Conservation (phyloP, 305 asterid genomes). For the Vinca major region DNA sequence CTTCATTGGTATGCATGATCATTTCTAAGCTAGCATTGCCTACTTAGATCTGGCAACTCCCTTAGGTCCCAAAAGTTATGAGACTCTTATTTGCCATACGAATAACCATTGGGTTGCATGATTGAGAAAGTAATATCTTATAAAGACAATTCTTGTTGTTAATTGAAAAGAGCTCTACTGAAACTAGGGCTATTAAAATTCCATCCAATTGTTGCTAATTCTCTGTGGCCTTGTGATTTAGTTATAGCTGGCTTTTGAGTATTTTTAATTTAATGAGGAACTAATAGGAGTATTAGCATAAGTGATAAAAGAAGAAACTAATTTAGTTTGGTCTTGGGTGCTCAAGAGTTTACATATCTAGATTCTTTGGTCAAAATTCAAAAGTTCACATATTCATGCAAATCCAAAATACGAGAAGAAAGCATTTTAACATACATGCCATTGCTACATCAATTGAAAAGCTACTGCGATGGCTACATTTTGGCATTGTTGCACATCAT, state of each 20-base stretch:
- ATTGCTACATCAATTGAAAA: background rate
- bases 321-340: background rate
- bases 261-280: background rate
- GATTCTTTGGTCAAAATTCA: too few relatives aligned
- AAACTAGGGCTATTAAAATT: background rate
- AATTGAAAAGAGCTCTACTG: too few relatives aligned
- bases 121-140: background rate
- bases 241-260: background rate
- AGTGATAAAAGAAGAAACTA: background rate
- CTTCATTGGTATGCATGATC: conserved; percentile 43
- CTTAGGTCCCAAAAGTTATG: conserved; percentile 6
- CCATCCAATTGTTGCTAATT: background rate
- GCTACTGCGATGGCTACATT: background rate
- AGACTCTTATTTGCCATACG: background rate
- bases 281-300: background rate
- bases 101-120: background rate
- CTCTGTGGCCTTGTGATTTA: background rate
- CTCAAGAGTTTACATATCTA: too few relatives aligned
- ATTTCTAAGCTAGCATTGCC: conserved; percentile 15
- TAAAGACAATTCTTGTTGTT: background rate
- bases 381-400: too few relatives aligned
- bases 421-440: background rate
- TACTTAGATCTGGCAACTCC: conserved; percentile 12
- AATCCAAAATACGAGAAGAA: too few relatives aligned
- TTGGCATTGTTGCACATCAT: background rate